Evolutionary conservation across 2,329 filamentous ascomycete species (phyloP).

Genomic region (Ciborinia camelliae): DNA sequence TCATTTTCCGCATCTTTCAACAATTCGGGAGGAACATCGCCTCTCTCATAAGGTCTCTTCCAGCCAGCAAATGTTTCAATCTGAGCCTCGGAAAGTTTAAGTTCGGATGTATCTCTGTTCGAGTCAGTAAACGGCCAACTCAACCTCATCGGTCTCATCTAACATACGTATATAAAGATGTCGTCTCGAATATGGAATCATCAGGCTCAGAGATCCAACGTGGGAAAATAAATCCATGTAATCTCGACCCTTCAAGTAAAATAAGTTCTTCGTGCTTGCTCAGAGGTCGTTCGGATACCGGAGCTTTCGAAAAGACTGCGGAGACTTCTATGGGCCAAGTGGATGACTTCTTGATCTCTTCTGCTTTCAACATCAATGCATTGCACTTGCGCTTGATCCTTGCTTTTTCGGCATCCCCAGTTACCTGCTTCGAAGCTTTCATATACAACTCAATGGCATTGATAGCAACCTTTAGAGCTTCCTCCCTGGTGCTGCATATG

Average conservation of each 20-base stretch:
- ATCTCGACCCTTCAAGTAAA: slow-evolving; percentile 69
- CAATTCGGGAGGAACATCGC: slow-evolving; percentile 36
- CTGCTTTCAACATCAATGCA: slow-evolving; percentile 67
- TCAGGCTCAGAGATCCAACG: slow-evolving; percentile 71
- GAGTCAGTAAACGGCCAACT: slow-evolving; percentile 24
- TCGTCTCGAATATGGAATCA: slow-evolving; percentile 57
- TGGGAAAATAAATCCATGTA: slow-evolving; percentile 81
- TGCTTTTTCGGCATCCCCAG: slow-evolving; percentile 59
- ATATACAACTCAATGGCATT: slow-evolving; percentile 78
- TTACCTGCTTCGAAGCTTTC: slow-evolving; percentile 63
- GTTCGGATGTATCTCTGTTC: slow-evolving; percentile 62
- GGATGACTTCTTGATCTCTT: slow-evolving; percentile 62
- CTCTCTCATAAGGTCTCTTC: slow-evolving; percentile 70
- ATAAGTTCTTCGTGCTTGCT: slow-evolving; percentile 73
- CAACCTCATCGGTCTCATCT: neutral
- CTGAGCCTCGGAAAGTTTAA: slow-evolving; percentile 74
- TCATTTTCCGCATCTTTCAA: slow-evolving; percentile 31
- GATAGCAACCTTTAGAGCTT: slow-evolving; percentile 73
- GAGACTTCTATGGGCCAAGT: slow-evolving; percentile 27
- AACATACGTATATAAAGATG: slow-evolving; percentile 55
- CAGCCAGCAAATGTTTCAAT: slow-evolving; percentile 75
- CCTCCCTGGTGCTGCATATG: slow-evolving; percentile 50
- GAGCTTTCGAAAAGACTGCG: slow-evolving; percentile 36
- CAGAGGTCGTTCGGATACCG: slow-evolving; percentile 54
- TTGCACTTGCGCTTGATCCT: slow-evolving; percentile 67